Percentiles rank a stretch among this genome's conserved stretches.
phyloP scores from a whole-genome alignment of 306 rosid genomes.

The Canavalia gladiata region DNA sequence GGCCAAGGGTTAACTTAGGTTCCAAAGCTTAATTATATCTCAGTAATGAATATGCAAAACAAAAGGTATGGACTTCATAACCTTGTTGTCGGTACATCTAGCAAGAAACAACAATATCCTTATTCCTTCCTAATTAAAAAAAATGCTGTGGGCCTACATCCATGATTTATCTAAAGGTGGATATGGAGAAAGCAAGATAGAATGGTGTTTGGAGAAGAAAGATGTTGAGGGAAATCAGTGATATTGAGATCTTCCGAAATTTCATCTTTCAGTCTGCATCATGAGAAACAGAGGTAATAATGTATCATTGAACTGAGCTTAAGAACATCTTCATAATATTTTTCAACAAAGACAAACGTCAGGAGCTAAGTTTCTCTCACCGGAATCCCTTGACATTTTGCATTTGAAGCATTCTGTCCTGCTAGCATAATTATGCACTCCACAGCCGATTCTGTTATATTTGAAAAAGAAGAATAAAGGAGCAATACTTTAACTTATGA shows the following conservation, averaged over 20 bases:
- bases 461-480: slow-evolving; percentile 26
- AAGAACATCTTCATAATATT: slow-evolving; percentile 24
- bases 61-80: slow-evolving; percentile 50
- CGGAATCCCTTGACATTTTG: slow-evolving; percentile 73
- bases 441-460: slow-evolving; percentile 78
- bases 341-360: not conserved
- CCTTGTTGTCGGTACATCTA: slow-evolving; percentile 46
- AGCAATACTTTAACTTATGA: slow-evolving; percentile 21
- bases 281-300: slow-evolving; percentile 49
- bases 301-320: slow-evolving; percentile 42
- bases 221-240: slow-evolving; percentile 34
- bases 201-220: slow-evolving; percentile 46
- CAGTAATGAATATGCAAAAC: slow-evolving; percentile 32
- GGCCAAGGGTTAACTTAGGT: not conserved
- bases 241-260: slow-evolving; percentile 34
- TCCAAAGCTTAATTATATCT: slow-evolving; percentile 38
- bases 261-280: slow-evolving; percentile 52
- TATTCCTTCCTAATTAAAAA: slow-evolving; percentile 39
- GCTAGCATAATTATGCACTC: slow-evolving; percentile 90
- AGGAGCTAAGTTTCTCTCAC: slow-evolving; percentile 56
- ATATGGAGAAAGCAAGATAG: slow-evolving; percentile 32
- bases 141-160: slow-evolving; percentile 48
- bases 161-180: slow-evolving; percentile 48
- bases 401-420: slow-evolving; percentile 86
- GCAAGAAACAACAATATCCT: slow-evolving; percentile 45